Percentiles rank a stretch among this genome's conserved stretches.
Conservation (phyloP, 2,329 filamentous ascomycete species). For the Trichoderma gracile region DNA sequence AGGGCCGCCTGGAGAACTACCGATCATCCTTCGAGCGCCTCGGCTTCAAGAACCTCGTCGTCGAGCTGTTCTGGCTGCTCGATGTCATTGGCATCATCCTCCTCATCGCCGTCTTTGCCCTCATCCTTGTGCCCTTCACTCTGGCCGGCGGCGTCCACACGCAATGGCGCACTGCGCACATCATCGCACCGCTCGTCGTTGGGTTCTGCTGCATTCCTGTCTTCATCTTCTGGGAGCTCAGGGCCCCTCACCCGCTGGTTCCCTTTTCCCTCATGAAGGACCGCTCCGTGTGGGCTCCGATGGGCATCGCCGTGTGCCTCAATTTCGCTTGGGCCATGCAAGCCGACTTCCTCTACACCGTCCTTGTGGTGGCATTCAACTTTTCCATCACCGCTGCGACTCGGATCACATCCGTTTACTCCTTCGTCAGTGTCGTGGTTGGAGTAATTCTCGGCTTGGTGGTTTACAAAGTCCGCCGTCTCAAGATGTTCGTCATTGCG, state of each 20-base stretch:
- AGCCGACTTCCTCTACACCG: conserved; percentile 64
- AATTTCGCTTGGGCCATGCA: conserved; percentile 64
- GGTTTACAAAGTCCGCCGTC: conserved; percentile 57
- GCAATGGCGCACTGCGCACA: conserved; percentile 42
- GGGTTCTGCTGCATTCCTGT: conserved; percentile 51
- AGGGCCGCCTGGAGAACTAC: conserved; percentile 46
- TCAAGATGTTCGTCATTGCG: conserved; percentile 64
- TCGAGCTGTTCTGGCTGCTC: conserved; percentile 49
- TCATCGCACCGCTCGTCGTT: conserved; percentile 49
- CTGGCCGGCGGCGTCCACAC: conserved; percentile 46
- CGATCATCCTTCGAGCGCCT: conserved; percentile 26
- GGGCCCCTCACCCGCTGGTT: conserved; percentile 55
- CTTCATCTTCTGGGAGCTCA: conserved; percentile 52
- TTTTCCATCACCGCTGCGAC: conserved; percentile 58
- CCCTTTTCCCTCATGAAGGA: conserved; percentile 64
- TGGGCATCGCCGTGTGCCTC: conserved; percentile 58
- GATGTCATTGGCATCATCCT: conserved; percentile 49
- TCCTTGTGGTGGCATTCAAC: conserved; percentile 62
- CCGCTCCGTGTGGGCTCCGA: conserved; percentile 62
- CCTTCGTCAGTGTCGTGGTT: conserved; percentile 56
- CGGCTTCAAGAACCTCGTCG: conserved; percentile 37
- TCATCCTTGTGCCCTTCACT: conserved; percentile 49
- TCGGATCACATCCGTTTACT: conserved; percentile 61
- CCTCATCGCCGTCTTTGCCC: conserved; percentile 48
- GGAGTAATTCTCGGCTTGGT: conserved; percentile 59